A percentile compares a stretch with the other conserved stretches of the same genome.
Conservation (phyloP, 192 early-diverging fungal species). For the Gigaspora rosea region DNA sequence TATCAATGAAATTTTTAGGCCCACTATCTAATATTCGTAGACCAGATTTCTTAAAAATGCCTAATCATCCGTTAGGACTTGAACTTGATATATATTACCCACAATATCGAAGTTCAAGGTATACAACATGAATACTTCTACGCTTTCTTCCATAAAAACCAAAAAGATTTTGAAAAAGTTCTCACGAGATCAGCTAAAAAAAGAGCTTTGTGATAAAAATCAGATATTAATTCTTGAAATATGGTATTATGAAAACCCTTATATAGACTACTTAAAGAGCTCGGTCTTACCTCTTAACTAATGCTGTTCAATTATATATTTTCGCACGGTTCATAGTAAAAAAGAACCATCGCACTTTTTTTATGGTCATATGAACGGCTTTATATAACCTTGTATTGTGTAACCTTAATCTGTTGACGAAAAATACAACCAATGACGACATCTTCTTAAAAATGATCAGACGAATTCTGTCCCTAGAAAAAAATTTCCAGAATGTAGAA, state of each 20-base stretch:
- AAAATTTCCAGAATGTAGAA: too few relatives aligned
- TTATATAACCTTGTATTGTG: background rate
- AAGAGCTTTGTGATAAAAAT: slow-evolving; percentile 17
- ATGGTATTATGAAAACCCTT: too few relatives aligned
- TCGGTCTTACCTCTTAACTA: slow-evolving; percentile 9
- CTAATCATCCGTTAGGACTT: too few relatives aligned
- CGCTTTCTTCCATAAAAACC: slow-evolving; percentile 8
- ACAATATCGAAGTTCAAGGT: too few relatives aligned
- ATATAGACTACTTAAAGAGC: background rate
- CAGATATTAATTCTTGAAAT: too few relatives aligned
- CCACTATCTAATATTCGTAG: too few relatives aligned
- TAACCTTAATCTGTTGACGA: background rate
- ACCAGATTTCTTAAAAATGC: too few relatives aligned
- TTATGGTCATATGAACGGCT: background rate
- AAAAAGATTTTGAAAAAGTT: slow-evolving; percentile 21
- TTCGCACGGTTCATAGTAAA: too few relatives aligned
- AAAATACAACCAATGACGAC: background rate
- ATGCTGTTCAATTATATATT: background rate
- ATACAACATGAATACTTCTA: slow-evolving; percentile 6
- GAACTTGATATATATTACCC: too few relatives aligned
- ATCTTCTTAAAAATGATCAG: too few relatives aligned
- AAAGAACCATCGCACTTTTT: background rate
- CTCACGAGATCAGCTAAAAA: slow-evolving; percentile 4
- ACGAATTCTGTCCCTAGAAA: too few relatives aligned
- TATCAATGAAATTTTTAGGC: too few relatives aligned